Conservation (phyloP, 805 yeast species). For the Starmerella sp. region DNA sequence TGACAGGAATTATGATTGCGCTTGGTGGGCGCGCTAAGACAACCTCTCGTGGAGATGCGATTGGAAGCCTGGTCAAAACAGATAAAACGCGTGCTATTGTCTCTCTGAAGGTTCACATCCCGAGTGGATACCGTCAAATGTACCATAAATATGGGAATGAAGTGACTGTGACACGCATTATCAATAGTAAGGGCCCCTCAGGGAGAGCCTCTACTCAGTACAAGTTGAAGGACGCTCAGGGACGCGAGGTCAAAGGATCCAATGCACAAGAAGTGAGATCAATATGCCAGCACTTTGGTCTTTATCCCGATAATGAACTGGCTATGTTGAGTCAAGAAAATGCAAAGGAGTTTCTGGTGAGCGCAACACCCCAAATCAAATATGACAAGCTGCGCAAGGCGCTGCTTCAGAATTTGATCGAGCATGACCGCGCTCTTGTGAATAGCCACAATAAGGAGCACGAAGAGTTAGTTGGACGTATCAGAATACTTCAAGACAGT, state of each 20-base stretch:
- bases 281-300: conserved; percentile 57
- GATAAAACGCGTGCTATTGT: conserved; percentile 64
- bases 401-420: conserved; percentile 28
- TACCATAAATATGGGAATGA: conserved; percentile 53
- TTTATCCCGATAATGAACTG: conserved; percentile 81
- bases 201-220: conserved; percentile 33
- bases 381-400: conserved; percentile 62
- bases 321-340: conserved; percentile 87
- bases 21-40: conserved; percentile 80
- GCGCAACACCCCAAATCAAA: conserved; percentile 59
- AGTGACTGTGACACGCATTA: conserved; percentile 58
- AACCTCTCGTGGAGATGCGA: conserved; percentile 70
- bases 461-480: neutral
- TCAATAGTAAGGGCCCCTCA: conserved; percentile 38
- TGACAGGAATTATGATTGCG: conserved; percentile 79
- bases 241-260: conserved; percentile 39
- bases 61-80: conserved; percentile 62
- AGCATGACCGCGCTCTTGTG: conserved; percentile 32
- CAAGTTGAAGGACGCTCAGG: conserved; percentile 41
- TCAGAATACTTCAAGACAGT: neutral
- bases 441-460: conserved; percentile 26
- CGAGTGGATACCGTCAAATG: conserved; percentile 59
- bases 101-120: conserved; percentile 40
- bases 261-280: conserved; percentile 52
- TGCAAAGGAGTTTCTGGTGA: conserved; percentile 79